Percentiles rank a stretch among this genome's conserved stretches.
Conservation (phyloP, 164 flowering plant genomes). For the Vitis amurensis region DNA sequence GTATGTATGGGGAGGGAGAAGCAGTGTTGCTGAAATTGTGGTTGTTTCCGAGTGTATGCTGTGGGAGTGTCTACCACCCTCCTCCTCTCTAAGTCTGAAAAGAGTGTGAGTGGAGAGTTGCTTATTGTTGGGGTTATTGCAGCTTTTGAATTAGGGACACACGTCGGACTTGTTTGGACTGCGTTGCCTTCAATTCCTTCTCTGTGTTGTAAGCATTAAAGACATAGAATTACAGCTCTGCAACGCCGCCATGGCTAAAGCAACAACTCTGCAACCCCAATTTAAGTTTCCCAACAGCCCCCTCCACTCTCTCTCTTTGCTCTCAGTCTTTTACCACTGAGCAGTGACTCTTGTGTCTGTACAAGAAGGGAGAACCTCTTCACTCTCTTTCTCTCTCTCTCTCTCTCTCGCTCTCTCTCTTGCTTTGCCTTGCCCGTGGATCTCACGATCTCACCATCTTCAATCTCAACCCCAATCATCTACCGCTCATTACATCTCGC, state of each 20-base stretch:
- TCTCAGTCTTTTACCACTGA: slow-evolving; percentile 10
- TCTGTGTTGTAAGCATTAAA: slow-evolving; percentile 24
- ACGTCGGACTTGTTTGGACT: background rate
- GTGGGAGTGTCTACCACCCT: background rate
- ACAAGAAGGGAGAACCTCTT: background rate
- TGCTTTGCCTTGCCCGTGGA: slow-evolving; percentile 8
- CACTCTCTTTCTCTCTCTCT: slow-evolving; percentile 3
- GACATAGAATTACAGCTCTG: slow-evolving; percentile 41
- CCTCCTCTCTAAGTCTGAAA: background rate
- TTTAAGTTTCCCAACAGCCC: slow-evolving; percentile 19
- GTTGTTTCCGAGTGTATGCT: background rate
- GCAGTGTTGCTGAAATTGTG: background rate
- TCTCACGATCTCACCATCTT: slow-evolving; percentile 7
- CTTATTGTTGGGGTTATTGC: slow-evolving; percentile 1
- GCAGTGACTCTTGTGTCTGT: slow-evolving; percentile 1
- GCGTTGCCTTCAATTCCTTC: slow-evolving; percentile 24
- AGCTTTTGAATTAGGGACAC: slow-evolving; percentile 4
- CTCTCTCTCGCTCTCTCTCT: slow-evolving; percentile 1
- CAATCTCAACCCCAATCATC: slow-evolving; percentile 6
- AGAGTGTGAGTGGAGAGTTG: background rate
- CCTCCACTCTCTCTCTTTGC: background rate
- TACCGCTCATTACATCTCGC: slow-evolving; percentile 5
- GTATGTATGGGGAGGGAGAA: background rate
- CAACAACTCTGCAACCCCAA: slow-evolving; percentile 26
- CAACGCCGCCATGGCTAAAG: slow-evolving; percentile 52